Evolutionary conservation across 202 grass and related monocot genomes (phyloP).

Genomic region (Sporobolus alterniflorus): DNA sequence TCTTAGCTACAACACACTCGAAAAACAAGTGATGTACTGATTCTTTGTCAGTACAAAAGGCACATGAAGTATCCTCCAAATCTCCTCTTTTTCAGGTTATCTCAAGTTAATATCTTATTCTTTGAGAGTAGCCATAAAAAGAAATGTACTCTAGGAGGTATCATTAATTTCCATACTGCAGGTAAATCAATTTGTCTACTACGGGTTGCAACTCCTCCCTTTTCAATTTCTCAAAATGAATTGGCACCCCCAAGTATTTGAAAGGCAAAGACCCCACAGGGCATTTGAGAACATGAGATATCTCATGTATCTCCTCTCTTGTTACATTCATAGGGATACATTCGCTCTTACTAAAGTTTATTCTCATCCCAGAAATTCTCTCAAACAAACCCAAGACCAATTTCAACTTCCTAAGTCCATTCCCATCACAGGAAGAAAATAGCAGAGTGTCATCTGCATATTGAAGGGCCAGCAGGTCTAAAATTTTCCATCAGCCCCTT

Average conservation of each 20-base stretch:
- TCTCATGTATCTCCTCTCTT: fast-evolving
- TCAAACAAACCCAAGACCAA: not conserved
- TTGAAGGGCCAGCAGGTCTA: not conserved
- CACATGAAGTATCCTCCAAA: no score
- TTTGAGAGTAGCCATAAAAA: no score
- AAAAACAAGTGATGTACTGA: no score
- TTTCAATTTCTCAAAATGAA: not conserved
- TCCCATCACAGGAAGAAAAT: not conserved
- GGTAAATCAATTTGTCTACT: no score
- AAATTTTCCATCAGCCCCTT: not conserved
- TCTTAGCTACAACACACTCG: no score
- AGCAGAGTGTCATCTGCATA: not conserved
- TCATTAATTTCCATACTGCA: no score
- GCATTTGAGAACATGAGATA: fast-evolving
- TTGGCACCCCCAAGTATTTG: not conserved
- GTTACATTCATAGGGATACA: not conserved
- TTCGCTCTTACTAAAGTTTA: not conserved
- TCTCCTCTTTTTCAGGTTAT: no score
- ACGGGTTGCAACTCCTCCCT: not conserved
- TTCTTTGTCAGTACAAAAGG: no score
- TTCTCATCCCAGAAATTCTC: not conserved
- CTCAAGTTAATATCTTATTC: no score
- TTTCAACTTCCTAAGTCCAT: not conserved
- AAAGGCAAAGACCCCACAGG: not conserved
- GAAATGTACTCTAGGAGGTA: no score